Percentiles rank a stretch among this genome's conserved stretches.
phyloP scores from a whole-genome alignment of 1,284 basidiomycete genomes.

The Heterobasidion annosum region DNA sequence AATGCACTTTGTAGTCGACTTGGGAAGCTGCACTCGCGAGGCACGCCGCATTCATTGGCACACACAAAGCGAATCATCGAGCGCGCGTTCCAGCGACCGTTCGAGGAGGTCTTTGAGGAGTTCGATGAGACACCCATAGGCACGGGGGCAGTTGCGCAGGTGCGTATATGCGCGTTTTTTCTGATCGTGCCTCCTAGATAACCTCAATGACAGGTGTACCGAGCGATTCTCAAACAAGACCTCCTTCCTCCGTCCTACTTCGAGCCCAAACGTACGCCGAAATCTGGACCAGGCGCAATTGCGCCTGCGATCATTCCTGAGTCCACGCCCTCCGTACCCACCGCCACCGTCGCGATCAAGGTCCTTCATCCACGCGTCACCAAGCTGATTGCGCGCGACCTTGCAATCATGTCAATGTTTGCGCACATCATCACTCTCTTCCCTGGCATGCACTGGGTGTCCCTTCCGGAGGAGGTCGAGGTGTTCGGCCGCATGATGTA shows the following conservation, averaged over 20 bases:
- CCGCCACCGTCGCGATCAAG: constrained; percentile 90
- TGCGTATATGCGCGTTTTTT: constrained; percentile 21
- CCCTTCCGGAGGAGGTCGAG: constrained; percentile 89
- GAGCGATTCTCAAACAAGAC: constrained; percentile 76
- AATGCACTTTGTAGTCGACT: constrained; percentile 83
- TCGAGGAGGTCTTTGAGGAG: constrained; percentile 87
- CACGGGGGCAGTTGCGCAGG: constrained; percentile 97
- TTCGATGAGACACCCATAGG: constrained; percentile 89
- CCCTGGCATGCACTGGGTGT: constrained; percentile 96
- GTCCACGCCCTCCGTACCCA: constrained; percentile 60
- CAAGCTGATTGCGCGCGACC: constrained; percentile 81
- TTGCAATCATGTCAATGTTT: constrained; percentile 93
- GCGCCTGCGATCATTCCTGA: constrained; percentile 48
- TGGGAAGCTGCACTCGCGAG: constrained; percentile 85
- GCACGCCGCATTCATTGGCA: constrained; percentile 72
- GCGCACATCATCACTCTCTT: constrained; percentile 72
- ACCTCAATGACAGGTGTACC: constrained; percentile 59
- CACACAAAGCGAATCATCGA: constrained; percentile 86
- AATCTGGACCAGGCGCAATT: constrained; percentile 36
- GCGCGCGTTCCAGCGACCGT: constrained; percentile 73
- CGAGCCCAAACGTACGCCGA: constrained; percentile 51
- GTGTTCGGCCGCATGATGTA: constrained; percentile 99
- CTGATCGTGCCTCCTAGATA: background rate
- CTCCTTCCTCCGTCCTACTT: constrained; percentile 79
- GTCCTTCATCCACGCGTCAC: constrained; percentile 84